These are phyloP conservation scores for Debaryomyces subglobosus DNA, from an alignment of 1,139 yeast genomes.

Conservation along the genomic window DNA sequence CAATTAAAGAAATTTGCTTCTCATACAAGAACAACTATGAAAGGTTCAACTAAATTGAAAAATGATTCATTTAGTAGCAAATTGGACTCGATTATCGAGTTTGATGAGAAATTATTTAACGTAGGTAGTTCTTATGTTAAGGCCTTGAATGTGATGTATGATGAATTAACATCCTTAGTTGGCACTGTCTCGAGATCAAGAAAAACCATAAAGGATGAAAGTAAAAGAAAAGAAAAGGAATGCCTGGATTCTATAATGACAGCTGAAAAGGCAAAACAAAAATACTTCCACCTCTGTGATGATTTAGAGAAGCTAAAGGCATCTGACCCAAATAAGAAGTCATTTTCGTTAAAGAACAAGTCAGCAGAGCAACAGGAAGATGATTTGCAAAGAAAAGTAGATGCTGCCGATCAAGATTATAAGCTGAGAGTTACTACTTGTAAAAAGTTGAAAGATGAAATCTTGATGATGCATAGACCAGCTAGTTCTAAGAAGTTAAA, in stretches of 20 bases:
- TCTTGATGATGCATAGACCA: conserved; percentile 76
- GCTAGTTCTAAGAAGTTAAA: conserved; percentile 71
- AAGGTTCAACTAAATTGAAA: conserved; percentile 51
- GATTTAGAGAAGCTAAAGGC: conserved; percentile 83
- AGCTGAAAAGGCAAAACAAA: conserved; percentile 87
- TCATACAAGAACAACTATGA: conserved; percentile 56
- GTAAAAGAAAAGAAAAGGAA: conserved; percentile 78
- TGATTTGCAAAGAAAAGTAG: conserved; percentile 79
- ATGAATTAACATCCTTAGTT: conserved; percentile 76
- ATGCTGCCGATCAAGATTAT: conserved; percentile 83
- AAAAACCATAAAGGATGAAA: conserved; percentile 79
- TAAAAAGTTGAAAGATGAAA: conserved; percentile 72
- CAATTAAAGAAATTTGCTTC: conserved; percentile 71
- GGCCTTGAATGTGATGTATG: conserved; percentile 83
- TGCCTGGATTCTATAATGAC: conserved; percentile 77
- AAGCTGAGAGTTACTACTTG: conserved; percentile 74
- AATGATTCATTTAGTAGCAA: conserved; percentile 71
- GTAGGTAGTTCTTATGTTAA: conserved; percentile 79
- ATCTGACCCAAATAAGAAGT: conserved; percentile 82
- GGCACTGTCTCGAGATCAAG: conserved; percentile 71
- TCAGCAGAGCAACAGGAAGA: conserved; percentile 92
- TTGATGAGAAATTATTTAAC: conserved; percentile 73
- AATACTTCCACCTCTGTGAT: conserved; percentile 78
- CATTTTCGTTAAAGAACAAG: conserved; percentile 75
- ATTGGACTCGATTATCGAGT: conserved; percentile 69